phyloP scores from a whole-genome alignment of 2,329 filamentous ascomycete genomes.

The Calycina herbarum region DNA sequence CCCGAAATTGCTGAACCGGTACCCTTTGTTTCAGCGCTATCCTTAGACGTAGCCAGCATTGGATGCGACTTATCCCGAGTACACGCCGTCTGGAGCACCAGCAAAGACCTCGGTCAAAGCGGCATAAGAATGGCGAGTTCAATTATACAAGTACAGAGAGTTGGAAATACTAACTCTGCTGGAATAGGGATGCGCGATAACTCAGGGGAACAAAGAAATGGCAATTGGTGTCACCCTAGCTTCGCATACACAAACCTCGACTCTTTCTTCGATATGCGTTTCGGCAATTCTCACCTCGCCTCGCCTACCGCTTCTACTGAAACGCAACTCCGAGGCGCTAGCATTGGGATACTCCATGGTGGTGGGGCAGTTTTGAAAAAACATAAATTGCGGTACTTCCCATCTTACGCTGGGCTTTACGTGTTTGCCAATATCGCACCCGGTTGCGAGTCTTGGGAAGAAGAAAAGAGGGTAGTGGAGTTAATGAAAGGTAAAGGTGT shows the following conservation, averaged over 20 bases:
- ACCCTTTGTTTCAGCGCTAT: constrained; percentile 7
- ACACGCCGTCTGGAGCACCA: constrained; percentile 4
- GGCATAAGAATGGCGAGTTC: constrained; percentile 13
- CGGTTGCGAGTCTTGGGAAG: constrained; percentile 8
- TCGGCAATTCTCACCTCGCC: constrained; percentile 13
- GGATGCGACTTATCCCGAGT: constrained; percentile 5
- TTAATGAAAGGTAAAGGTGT: constrained; percentile 13
- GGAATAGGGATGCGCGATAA: constrained; percentile 16
- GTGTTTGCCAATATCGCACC: constrained; percentile 13
- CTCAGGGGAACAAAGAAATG: constrained; percentile 15
- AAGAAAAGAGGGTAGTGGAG: constrained; percentile 1
- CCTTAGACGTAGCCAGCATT: neutral
- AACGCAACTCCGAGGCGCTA: constrained; percentile 5
- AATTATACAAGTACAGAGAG: neutral
- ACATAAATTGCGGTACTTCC: constrained; percentile 13
- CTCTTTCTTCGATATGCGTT: constrained; percentile 13
- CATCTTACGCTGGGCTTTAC: constrained; percentile 11
- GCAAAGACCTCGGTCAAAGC: constrained; percentile 8
- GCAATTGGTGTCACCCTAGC: constrained; percentile 3
- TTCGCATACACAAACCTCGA: constrained; percentile 7
- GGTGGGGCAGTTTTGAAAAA: constrained; percentile 2
- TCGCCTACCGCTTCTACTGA: constrained; percentile 6
- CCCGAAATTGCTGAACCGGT: neutral
- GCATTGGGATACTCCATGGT: neutral
- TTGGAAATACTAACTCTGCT: neutral